Percentiles rank a stretch among this genome's conserved stretches.
Conservation (phyloP, 2,329 filamentous ascomycete species). For the Coniochaeta hoffmannii region DNA sequence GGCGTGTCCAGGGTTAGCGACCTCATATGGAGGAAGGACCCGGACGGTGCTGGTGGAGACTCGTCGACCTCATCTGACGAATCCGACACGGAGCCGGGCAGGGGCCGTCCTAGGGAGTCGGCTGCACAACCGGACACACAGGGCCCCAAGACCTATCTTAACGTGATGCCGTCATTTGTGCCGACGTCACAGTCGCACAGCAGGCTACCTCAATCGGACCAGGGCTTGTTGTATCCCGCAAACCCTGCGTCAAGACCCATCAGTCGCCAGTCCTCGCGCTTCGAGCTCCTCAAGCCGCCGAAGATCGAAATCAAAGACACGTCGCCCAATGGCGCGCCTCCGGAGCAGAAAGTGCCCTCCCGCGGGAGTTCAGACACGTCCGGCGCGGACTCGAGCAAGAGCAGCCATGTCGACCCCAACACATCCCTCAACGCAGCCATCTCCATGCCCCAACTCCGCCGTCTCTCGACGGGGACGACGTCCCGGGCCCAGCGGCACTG, state of each 20-base stretch:
- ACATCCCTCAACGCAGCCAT: slow-evolving; percentile 26
- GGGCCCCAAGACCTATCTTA: slow-evolving; percentile 38
- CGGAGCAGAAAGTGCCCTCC: slow-evolving; percentile 13
- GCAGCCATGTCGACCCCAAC: slow-evolving; percentile 23
- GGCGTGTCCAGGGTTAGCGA: slow-evolving; percentile 50
- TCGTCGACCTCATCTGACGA: slow-evolving; percentile 39
- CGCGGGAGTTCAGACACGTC: slow-evolving; percentile 27
- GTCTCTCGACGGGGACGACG: slow-evolving; percentile 11
- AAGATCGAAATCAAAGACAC: slow-evolving; percentile 38
- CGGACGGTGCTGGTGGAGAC: slow-evolving; percentile 21
- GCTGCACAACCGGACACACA: slow-evolving; percentile 21
- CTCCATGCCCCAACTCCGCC: slow-evolving; percentile 17
- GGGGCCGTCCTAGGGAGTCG: slow-evolving; percentile 29
- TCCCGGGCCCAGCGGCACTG: slow-evolving; percentile 33
- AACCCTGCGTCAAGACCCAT: slow-evolving; percentile 21
- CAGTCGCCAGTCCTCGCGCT: slow-evolving; percentile 34
- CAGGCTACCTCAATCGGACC: not conserved
- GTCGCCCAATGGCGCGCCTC: slow-evolving; percentile 29
- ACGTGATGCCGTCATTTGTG: slow-evolving; percentile 44
- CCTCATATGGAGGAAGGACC: slow-evolving; percentile 49
- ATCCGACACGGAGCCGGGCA: slow-evolving; percentile 34
- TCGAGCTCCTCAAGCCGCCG: slow-evolving; percentile 41
- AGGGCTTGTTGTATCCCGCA: not conserved
- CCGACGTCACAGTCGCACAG: slow-evolving; percentile 19
- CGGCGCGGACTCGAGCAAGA: slow-evolving; percentile 28